Evolutionary conservation across 768 basidiomycete species (phyloP).

Genomic region (Candolleomyces eurysporus): DNA sequence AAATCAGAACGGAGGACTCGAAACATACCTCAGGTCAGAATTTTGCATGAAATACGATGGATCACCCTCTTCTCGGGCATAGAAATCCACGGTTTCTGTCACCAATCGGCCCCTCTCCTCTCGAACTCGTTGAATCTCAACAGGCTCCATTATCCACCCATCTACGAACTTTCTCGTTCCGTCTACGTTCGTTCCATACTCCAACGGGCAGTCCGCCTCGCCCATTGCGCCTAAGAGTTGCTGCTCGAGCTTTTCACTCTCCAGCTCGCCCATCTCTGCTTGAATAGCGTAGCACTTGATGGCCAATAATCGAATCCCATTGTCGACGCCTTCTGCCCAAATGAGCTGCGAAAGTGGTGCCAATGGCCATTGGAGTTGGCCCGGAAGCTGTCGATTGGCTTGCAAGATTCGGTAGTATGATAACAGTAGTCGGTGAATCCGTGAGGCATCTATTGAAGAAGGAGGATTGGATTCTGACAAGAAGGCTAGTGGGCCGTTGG

Average conservation of each 20-base stretch:
- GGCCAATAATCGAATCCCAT: conserved; percentile 64
- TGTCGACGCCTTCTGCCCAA: conserved; percentile 47
- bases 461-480: conserved; percentile 31
- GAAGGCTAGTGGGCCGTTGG: conserved; percentile 54
- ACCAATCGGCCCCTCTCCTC: conserved; percentile 47
- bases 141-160: conserved; percentile 78
- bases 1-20: conserved; percentile 10
- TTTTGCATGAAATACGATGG: conserved; percentile 32
- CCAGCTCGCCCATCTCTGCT: conserved; percentile 74
- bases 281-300: conserved; percentile 78
- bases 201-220: conserved; percentile 58
- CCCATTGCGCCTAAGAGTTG: conserved; percentile 47
- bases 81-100: conserved; percentile 43
- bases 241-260: conserved; percentile 64
- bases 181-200: conserved; percentile 49
- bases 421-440: conserved; percentile 70
- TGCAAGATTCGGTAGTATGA: conserved; percentile 80
- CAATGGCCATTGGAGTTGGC: conserved; percentile 60
- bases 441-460: conserved; percentile 34
- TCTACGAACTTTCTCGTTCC: conserved; percentile 51
- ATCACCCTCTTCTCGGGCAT: conserved; percentile 36
- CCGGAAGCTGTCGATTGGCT: conserved; percentile 69
- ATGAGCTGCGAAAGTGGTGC: conserved; percentile 49
- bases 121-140: conserved; percentile 63
- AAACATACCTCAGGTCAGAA: conserved; percentile 53